Conservation (phyloP, 108 stramenopile genomes). For the Cyclotella kingstonii region DNA sequence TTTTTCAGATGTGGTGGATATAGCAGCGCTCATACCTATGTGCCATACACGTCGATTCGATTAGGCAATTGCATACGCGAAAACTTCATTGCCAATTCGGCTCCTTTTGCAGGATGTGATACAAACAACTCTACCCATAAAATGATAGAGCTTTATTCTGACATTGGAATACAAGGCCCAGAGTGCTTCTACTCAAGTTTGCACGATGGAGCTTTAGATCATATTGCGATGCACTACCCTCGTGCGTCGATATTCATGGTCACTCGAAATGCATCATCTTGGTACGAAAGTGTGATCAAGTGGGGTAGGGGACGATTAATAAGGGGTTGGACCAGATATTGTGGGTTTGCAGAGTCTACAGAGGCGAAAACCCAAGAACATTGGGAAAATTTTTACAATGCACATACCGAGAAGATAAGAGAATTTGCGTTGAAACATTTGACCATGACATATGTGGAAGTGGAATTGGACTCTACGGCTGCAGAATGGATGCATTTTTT, state of each 20-base stretch:
- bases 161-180: slow-evolving; percentile 21
- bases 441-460: slow-evolving; percentile 40
- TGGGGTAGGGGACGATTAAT: slow-evolving; percentile 6
- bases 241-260: slow-evolving; percentile 21
- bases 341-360: slow-evolving; percentile 2
- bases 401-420: slow-evolving; percentile 34
- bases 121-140: neutral
- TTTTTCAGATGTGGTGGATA: slow-evolving; percentile 5
- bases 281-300: slow-evolving; percentile 3
- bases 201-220: slow-evolving; percentile 27
- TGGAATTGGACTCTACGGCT: slow-evolving; percentile 9
- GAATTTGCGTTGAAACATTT: slow-evolving; percentile 33
- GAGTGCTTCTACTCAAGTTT: slow-evolving; percentile 16
- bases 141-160: slow-evolving; percentile 8
- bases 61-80: slow-evolving; percentile 15
- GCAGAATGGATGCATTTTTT: slow-evolving; percentile 19
- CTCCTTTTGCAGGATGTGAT: slow-evolving; percentile 9
- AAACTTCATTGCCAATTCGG: neutral
- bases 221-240: slow-evolving; percentile 25
- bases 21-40: slow-evolving; percentile 2
- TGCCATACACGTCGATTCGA: neutral
- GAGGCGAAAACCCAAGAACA: neutral
- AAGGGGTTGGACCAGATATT: neutral
- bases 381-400: slow-evolving; percentile 27
- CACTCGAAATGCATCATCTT: slow-evolving; percentile 6